These are phyloP conservation scores for Nemophila menziesii DNA, from an alignment of 257 asterid species.

Conservation along the genomic window DNA sequence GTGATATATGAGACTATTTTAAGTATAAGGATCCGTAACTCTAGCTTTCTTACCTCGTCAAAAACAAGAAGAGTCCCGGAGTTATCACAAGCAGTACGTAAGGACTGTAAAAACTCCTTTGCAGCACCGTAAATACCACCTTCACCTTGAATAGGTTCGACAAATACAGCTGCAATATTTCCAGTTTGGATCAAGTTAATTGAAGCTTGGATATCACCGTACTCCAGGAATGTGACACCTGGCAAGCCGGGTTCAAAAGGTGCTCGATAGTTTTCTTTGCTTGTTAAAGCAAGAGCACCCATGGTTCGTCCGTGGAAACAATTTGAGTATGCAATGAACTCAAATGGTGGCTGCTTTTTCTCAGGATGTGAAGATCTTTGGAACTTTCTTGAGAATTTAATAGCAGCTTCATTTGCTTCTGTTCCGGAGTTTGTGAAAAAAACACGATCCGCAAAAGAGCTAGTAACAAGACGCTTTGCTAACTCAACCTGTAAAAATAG, in stretches of 20 bases:
- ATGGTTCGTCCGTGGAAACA: constrained; percentile 89
- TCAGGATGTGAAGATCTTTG: constrained; percentile 47
- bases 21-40: neutral
- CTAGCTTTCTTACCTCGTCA: constrained; percentile 58
- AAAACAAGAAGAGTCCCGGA: constrained; percentile 71
- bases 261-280: constrained; percentile 66
- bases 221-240: constrained; percentile 71
- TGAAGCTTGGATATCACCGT: constrained; percentile 61
- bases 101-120: constrained; percentile 52
- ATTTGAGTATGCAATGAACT: constrained; percentile 71
- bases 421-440: constrained; percentile 94
- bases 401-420: constrained; percentile 96
- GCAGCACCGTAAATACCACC: constrained; percentile 90
- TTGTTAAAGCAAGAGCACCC: constrained; percentile 90
- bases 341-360: constrained; percentile 42
- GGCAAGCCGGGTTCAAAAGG: constrained; percentile 98
- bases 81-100: constrained; percentile 67
- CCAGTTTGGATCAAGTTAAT: constrained; percentile 49
- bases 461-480: constrained; percentile 58
- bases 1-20: neutral
- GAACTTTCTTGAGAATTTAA: constrained; percentile 79
- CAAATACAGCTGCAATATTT: constrained; percentile 84
- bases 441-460: constrained; percentile 91
- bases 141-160: constrained; percentile 95
- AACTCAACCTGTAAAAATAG: constrained; percentile 60